phyloP scores from a whole-genome alignment of 2,329 filamentous ascomycete genomes.

The Lecanicillium sp. region DNA sequence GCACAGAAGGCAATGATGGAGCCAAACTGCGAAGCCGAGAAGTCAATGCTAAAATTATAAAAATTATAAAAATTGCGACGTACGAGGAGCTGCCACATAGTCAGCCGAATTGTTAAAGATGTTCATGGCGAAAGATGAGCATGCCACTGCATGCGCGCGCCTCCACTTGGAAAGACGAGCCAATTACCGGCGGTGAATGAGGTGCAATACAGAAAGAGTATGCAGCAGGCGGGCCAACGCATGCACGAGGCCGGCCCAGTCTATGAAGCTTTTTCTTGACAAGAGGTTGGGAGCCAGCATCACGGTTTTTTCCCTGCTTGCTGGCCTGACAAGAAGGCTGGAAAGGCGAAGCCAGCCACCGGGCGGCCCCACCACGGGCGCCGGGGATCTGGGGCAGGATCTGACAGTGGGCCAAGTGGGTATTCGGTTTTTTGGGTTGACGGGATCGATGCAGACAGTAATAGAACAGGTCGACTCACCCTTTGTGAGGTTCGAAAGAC shows the following conservation, averaged over 20 bases:
- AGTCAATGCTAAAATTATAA: background rate
- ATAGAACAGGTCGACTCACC: slow-evolving; percentile 2
- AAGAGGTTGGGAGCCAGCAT: slow-evolving; percentile 8
- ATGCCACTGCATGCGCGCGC: slow-evolving; percentile 18
- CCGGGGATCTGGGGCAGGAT: slow-evolving; percentile 11
- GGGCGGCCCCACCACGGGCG: slow-evolving; percentile 1
- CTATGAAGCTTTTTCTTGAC: slow-evolving; percentile 7
- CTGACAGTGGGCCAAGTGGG: slow-evolving; percentile 4
- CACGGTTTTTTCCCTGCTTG: background rate
- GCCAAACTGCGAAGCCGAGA: background rate
- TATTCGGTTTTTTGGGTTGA: background rate
- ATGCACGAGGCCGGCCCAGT: slow-evolving; percentile 1
- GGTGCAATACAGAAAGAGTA: slow-evolving; percentile 25
- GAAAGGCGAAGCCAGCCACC: slow-evolving; percentile 10
- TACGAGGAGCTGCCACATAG: slow-evolving; percentile 33
- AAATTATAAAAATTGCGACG: slow-evolving; percentile 16
- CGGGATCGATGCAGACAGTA: background rate
- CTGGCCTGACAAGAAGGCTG: slow-evolving; percentile 5
- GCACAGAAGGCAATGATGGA: background rate
- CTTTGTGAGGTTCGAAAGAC: background rate
- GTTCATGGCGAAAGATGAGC: slow-evolving; percentile 30
- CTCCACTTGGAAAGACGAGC: slow-evolving; percentile 28
- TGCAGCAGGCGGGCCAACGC: slow-evolving; percentile 24
- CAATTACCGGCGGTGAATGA: slow-evolving; percentile 27
- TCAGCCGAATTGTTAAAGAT: slow-evolving; percentile 30